Evolutionary conservation across 2,329 filamentous ascomycete species (phyloP), one percentile per base, ranked within the genome.

Genomic region (Laburnicola sp.): DNA sequence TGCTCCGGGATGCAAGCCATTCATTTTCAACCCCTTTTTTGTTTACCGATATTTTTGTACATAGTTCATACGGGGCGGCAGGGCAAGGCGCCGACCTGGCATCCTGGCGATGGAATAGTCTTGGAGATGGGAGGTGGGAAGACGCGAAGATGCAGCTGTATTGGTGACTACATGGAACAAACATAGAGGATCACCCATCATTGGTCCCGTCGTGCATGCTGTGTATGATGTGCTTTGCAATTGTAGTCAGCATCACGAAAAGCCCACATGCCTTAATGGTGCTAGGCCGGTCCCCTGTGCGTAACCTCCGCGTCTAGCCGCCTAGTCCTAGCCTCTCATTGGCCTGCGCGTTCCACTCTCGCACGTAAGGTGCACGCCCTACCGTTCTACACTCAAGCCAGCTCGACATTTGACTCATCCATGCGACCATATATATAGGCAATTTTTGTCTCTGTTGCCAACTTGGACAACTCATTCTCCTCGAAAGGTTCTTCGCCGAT

Each of bases 41-140:
- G 31, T 54, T 39, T 42, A 32, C 39, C 22, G 51, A 53, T 39
- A 55, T 27, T 42, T 49, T 38, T 59, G 57, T 62, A 59, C 51
- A 62, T 61, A 61, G 56, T 61, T 56, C 11, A 21, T 9, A 35
- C 9, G n/a, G 43, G 39, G 23, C n/a, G 11, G 37, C 23, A n/a
- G 35, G 8, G 36, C 25, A 6, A 25, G 32, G 26, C n/a, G 21
- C 25, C 30, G 41, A 21, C 16, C 36, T 31, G 6, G 26, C 48
- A 45, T 45, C 45, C 45, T 45, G 45, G 44, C 16, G 39, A 41
- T 45, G 23, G 45, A 40, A 26, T 42, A 36, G 22, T 32, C 21
- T 41, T 47, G 21, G 36, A 8, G 10, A 34, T 21, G 28, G 22
- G 36, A 26, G 4, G 27, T 16, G 16, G 16, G 16, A 16, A 16